A percentile compares a stretch with the other conserved stretches of the same genome.
phyloP scores from a whole-genome alignment of 495 filamentous ascomycete species.

The Cryomyces antarcticus region DNA sequence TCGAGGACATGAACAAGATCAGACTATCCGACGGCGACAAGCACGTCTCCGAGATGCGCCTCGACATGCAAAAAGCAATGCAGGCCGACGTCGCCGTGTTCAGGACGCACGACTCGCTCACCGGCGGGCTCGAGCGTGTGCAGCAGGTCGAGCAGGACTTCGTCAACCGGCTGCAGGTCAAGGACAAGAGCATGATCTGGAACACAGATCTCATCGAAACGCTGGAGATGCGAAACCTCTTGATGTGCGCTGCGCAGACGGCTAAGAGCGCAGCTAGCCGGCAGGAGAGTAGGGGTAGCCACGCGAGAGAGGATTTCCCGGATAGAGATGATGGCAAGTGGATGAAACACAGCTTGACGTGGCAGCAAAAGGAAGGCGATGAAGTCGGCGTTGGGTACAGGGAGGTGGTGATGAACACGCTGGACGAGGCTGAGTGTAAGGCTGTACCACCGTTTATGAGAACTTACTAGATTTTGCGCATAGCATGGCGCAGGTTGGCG shows the following conservation, averaged over 20 bases:
- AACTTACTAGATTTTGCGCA: constrained; percentile 1
- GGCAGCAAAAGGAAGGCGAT: constrained; percentile 75
- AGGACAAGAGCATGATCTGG: constrained; percentile 99
- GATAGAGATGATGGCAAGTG: constrained; percentile 83
- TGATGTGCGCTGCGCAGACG: constrained; percentile 92
- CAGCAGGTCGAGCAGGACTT: constrained; percentile 62
- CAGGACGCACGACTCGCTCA: constrained; percentile 77
- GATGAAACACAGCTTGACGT: constrained; percentile 97
- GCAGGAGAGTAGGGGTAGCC: constrained; percentile 86
- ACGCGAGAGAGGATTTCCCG: constrained; percentile 87
- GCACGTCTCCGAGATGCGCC: constrained; percentile 66
- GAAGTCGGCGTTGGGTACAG: constrained; percentile 61
- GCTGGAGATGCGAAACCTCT: constrained; percentile 74
- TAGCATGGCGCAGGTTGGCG: too few species aligned
- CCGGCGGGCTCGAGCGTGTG: constrained; percentile 70
- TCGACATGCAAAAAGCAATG: constrained; percentile 95
- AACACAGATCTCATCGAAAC: constrained; percentile 95
- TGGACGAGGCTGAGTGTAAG: constrained; percentile 82
- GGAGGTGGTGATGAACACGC: constrained; percentile 50
- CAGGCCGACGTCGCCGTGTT: constrained; percentile 93
- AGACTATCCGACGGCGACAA: constrained; percentile 69
- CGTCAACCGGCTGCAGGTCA: constrained; percentile 59
- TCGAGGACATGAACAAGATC: constrained; percentile 68
- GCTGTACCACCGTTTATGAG: constrained; percentile 67
- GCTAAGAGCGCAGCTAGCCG: constrained; percentile 66